Evolutionary conservation across 495 filamentous ascomycete genomes (phyloP).

Genomic region (Staphylotrichum tortipilum): DNA sequence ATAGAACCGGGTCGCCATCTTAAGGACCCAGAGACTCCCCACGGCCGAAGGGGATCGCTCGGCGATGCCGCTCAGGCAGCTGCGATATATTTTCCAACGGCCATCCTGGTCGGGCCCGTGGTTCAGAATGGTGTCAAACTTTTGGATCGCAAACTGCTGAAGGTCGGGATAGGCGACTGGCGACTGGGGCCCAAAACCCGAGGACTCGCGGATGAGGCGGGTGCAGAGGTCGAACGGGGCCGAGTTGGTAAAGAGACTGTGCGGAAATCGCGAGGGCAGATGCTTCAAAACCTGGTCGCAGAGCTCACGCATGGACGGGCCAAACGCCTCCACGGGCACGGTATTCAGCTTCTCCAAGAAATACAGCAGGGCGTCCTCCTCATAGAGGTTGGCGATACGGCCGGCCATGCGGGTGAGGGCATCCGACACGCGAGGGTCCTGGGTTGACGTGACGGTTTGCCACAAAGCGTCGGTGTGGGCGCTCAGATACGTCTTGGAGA

Average conservation of each 20-base stretch:
- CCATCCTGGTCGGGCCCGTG: conserved; percentile 25
- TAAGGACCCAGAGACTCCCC: conserved; percentile 66
- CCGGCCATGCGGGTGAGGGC: conserved; percentile 71
- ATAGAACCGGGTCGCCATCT: conserved; percentile 43
- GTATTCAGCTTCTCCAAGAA: conserved; percentile 65
- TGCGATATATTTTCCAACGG: conserved; percentile 32
- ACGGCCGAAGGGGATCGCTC: conserved; percentile 32
- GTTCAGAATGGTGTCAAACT: conserved; percentile 29
- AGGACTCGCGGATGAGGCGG: conserved; percentile 60
- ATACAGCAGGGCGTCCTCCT: conserved; percentile 50
- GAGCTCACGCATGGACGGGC: conserved; percentile 47
- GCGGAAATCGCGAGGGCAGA: conserved; percentile 16
- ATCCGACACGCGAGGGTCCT: conserved; percentile 73
- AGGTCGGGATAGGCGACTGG: conserved; percentile 36
- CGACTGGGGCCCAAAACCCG: conserved; percentile 31
- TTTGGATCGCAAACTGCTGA: conserved; percentile 49
- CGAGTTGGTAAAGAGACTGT: conserved; percentile 8
- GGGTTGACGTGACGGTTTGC: conserved; percentile 72
- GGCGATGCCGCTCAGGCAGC: conserved; percentile 41
- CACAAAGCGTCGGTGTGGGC: conserved; percentile 73
- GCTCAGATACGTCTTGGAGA: conserved; percentile 64
- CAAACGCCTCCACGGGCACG: conserved; percentile 53
- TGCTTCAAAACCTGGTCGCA: conserved; percentile 34
- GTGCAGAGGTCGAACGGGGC: conserved; percentile 51
- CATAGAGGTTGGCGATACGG: conserved; percentile 54